Conservation (phyloP, 768 basidiomycete species). For the Termitomyces sp. region DNA sequence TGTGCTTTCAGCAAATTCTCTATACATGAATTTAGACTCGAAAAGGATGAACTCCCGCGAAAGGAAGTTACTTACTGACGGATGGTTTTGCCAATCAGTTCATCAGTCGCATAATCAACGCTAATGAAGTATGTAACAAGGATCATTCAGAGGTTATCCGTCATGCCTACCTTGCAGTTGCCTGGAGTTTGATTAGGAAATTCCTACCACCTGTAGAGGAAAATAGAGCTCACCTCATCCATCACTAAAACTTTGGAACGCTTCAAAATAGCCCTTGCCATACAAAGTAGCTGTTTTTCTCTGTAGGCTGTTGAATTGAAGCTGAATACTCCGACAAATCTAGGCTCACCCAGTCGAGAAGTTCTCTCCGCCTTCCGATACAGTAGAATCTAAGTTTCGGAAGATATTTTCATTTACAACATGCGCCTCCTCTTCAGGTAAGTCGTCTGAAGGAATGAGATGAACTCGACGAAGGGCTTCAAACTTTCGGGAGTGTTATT, state of each 20-base stretch:
- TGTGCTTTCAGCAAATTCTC: slow-evolving; percentile 76
- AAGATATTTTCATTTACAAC: slow-evolving; percentile 70
- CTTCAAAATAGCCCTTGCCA: slow-evolving; percentile 80
- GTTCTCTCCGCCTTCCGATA: slow-evolving; percentile 86
- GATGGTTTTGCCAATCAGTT: slow-evolving; percentile 78
- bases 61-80: slow-evolving; percentile 48
- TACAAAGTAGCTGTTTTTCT: slow-evolving; percentile 80
- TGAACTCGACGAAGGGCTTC: slow-evolving; percentile 83
- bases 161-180: slow-evolving; percentile 54
- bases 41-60: background rate
- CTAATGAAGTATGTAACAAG: slow-evolving; percentile 22
- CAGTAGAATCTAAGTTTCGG: slow-evolving; percentile 65
- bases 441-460: slow-evolving; percentile 58
- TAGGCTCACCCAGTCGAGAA: slow-evolving; percentile 71
- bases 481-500: slow-evolving; percentile 39
- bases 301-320: slow-evolving; percentile 18
- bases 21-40: slow-evolving; percentile 17
- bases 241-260: slow-evolving; percentile 72
- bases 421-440: slow-evolving; percentile 37
- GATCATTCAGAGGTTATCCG: background rate
- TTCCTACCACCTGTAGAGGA: background rate
- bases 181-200: slow-evolving; percentile 31
- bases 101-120: slow-evolving; percentile 86
- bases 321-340: background rate
- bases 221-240: slow-evolving; percentile 58